Evolutionary conservation across 495 filamentous ascomycete species (phyloP).

Genomic region (Lasiosphaeria ovina): DNA sequence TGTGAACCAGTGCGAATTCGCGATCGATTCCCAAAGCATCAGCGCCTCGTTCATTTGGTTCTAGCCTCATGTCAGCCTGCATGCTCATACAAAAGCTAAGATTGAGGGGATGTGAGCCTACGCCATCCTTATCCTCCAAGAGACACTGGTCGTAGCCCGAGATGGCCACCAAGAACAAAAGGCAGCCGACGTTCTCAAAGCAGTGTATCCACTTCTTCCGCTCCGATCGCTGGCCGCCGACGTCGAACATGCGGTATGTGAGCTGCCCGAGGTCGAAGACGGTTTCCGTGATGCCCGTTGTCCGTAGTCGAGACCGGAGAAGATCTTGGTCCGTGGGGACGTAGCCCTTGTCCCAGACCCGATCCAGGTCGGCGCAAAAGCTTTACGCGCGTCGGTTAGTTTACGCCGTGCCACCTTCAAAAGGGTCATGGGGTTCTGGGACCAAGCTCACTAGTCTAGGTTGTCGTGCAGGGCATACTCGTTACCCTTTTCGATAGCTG

Average conservation of each 20-base stretch:
- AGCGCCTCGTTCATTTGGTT: slow-evolving; percentile 99
- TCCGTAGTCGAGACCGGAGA: slow-evolving; percentile 85
- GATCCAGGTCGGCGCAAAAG: slow-evolving; percentile 88
- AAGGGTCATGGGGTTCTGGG: not conserved
- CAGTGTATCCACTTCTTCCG: slow-evolving; percentile 99
- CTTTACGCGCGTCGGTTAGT: slow-evolving; percentile 41
- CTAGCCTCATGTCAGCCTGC: slow-evolving; percentile 44
- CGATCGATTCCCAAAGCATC: slow-evolving; percentile 96
- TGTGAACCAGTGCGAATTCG: slow-evolving; percentile 97
- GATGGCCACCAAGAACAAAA: slow-evolving; percentile 93
- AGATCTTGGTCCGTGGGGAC: slow-evolving; percentile 97
- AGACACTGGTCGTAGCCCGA: slow-evolving; percentile 97
- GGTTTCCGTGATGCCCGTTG: slow-evolving; percentile 96
- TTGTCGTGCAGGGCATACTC: slow-evolving; percentile 98
- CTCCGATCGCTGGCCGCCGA: slow-evolving; percentile 94
- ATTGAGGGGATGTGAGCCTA: slow-evolving; percentile 46
- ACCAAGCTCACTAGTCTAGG: slow-evolving; percentile 73
- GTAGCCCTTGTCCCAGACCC: slow-evolving; percentile 82
- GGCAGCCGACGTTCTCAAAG: slow-evolving; percentile 92
- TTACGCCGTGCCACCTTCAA: not conserved
- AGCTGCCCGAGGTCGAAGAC: slow-evolving; percentile 91
- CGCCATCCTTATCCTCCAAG: slow-evolving; percentile 95
- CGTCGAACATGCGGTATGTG: slow-evolving; percentile 99
- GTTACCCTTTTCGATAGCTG: slow-evolving; percentile 83
- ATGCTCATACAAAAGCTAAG: not conserved